phyloP scores from a whole-genome alignment of 2,329 filamentous ascomycete genomes.

The Aspergillus fischeri region DNA sequence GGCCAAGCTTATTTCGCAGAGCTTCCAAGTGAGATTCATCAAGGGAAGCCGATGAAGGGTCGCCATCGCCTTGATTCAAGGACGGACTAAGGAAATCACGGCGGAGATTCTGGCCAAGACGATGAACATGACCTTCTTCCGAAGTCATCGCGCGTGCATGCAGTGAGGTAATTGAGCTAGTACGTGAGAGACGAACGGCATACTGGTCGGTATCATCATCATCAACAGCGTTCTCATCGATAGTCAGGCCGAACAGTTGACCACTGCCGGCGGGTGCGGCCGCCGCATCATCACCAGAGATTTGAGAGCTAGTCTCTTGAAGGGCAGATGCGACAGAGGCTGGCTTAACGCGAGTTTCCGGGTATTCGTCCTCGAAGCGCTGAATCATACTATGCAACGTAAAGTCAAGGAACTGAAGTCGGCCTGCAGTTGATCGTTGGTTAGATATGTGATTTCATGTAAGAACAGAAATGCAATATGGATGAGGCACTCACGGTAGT shows the following conservation, averaged over 20 bases:
- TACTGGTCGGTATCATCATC: conserved; percentile 42
- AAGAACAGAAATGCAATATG: conserved; percentile 17
- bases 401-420: conserved; percentile 79
- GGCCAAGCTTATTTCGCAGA: conserved; percentile 42
- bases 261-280: conserved; percentile 30
- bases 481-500: conserved; percentile 61
- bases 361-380: conserved; percentile 94
- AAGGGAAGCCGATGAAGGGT: conserved; percentile 26
- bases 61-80: conserved; percentile 35
- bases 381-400: conserved; percentile 89
- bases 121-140: conserved; percentile 68
- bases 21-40: conserved; percentile 45
- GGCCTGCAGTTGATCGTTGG: conserved; percentile 45
- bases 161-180: conserved; percentile 64
- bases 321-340: conserved; percentile 13
- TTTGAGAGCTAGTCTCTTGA: conserved; percentile 30
- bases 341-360: conserved; percentile 66
- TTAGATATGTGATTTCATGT: conserved; percentile 1
- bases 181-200: conserved; percentile 51
- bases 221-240: conserved; percentile 32
- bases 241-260: conserved; percentile 22
- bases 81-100: conserved; percentile 57
- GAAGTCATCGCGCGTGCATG: conserved; percentile 60
- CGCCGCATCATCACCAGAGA: conserved; percentile 30
- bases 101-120: conserved; percentile 63